Evolutionary conservation across 495 filamentous ascomycete species (phyloP), one percentile per base, ranked within the genome.

Genomic region (Symbiotaphrina buchneri): DNA sequence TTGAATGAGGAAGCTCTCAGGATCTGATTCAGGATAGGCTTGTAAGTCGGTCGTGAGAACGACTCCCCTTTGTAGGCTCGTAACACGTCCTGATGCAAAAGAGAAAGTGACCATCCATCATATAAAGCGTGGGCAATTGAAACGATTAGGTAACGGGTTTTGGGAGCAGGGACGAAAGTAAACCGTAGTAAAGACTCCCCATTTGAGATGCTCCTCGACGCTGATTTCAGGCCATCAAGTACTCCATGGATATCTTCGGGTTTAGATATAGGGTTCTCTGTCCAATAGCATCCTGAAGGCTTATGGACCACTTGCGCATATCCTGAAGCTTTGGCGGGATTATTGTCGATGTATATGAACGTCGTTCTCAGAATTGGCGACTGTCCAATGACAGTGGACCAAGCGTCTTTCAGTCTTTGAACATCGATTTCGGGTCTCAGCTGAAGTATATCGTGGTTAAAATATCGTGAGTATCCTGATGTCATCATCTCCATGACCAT

Each of bases 81-180:
- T 16, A 53, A 45, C 0, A 87, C 63, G 34, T 81, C 73, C 24
- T 60, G 49, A 39, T 81, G 71, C 7, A 87, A 47, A 6, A 76
- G 53, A 10, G 54, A 48, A 8, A 83, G 50, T 6, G 74, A 81
- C 55, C 63, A 73, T 6, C 79, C 79, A 43, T 87, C 79, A 38
- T 83, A 84, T 21, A 83, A 55, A 0, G 75, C 77, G 46, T 87
- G 79, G 3, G 78, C 61, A 28, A 83, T 67, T 8, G 77, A 81
- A 13, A 83, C 43, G 1, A 80, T 44, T 3, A 82, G 39, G 39
- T 71, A 70, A 1, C 28, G 43, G 10, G 42, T 33, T 7, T 32
- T 17, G 3, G 28, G 36, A 3, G 34, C 41, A 1, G 37, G 36
- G 4, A 47, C 39, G n/a, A n/a, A n/a, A 16, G 56, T 37, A 6